Base-by-base conservation (phyloP, 176 grass and related monocot species). In the Oryza officinalis region DNA sequence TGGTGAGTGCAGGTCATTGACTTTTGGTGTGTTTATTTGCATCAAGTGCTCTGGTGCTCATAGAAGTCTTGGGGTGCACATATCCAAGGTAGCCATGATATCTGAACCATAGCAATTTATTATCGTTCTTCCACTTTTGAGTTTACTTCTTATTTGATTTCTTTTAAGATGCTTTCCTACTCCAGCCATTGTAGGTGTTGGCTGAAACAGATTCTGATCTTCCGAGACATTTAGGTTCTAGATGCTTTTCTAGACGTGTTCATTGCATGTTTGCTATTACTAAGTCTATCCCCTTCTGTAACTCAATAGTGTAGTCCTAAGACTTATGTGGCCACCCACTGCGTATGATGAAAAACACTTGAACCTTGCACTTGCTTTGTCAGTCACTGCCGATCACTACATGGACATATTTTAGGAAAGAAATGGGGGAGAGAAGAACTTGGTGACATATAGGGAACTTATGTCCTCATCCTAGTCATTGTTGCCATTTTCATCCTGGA, bases 31-130 rank as follows among this genome's bases (percentile, higher is more conserved):
- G 83, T 99, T 96, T 88, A 92, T 99, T 86, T 99, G 91, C 82
- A 99, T 99, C 87, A 99, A 96, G 85, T 99, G 96, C 89, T 99
- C 96, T 75, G 91, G 93, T 80, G 89, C 88, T 79, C 96, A 96
- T 66, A 96, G 93, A 92, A 96, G 91, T 80, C 96, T 99, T 37
- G 93, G 91, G 61, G 93, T 92, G 67, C 96, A 99, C 79, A 96
- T 99, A 88, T 96, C 96, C 35, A 97, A 97, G 91, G 89, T 92
- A 86, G 2, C n/a, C 44, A 71, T 25, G 15, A 69, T 79, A 44
- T 82, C 38, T 74, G 27, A 0, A 45, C 43, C 61, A 10, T 61
- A 78, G 27, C 27, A 73, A 78, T 67, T 78, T 78, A 13, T 72
- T 1, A 28, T 14, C 4, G 6, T 26, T 72, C 37, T 82, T 81